These are phyloP conservation scores for Eutypa lata DNA, from an alignment of 2,329 filamentous ascomycete genomes.

Conservation along the genomic window DNA sequence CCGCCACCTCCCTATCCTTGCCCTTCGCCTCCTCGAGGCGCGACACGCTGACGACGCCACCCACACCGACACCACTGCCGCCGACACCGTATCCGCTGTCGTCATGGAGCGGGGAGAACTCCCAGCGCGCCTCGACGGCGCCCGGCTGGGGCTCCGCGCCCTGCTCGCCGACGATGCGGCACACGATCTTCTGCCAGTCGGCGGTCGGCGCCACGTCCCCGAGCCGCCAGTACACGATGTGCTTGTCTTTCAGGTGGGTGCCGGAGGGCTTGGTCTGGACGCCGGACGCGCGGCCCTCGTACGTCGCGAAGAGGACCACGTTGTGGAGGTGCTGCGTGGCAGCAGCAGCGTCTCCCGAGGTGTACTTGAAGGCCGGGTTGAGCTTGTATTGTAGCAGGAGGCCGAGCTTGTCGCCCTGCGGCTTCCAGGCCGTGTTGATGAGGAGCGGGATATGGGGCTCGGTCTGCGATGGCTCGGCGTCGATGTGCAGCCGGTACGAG, in stretches of 20 bases:
- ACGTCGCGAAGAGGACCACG: slow-evolving; percentile 67
- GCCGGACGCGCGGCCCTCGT: slow-evolving; percentile 64
- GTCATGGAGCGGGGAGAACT: slow-evolving; percentile 41
- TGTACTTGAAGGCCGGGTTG: slow-evolving; percentile 63
- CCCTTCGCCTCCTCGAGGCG: slow-evolving; percentile 51
- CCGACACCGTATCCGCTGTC: too few relatives aligned
- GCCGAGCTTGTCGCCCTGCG: slow-evolving; percentile 80
- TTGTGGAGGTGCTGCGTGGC: slow-evolving; percentile 71
- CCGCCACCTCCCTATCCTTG: slow-evolving; percentile 42
- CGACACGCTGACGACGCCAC: slow-evolving; percentile 57
- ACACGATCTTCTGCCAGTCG: slow-evolving; percentile 74
- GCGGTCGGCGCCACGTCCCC: slow-evolving; percentile 68
- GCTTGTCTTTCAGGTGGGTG: slow-evolving; percentile 75
- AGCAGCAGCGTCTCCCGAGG: slow-evolving; percentile 37
- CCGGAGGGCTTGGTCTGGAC: slow-evolving; percentile 77
- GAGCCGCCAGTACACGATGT: slow-evolving; percentile 76
- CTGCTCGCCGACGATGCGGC: slow-evolving; percentile 72
- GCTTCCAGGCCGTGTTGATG: slow-evolving; percentile 76
- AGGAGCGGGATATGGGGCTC: slow-evolving; percentile 65
- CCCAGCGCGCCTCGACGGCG: slow-evolving; percentile 80
- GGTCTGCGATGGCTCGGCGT: slow-evolving; percentile 45
- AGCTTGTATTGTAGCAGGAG: slow-evolving; percentile 81
- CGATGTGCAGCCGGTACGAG: slow-evolving; percentile 83
- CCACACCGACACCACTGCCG: too few relatives aligned
- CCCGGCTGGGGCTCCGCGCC: slow-evolving; percentile 68